A percentile compares a stretch with the other conserved stretches of the same genome.
These are phyloP conservation scores for Apostasia shenzhenica DNA, from an alignment of 106 monocot genomes.

Conservation along the genomic window DNA sequence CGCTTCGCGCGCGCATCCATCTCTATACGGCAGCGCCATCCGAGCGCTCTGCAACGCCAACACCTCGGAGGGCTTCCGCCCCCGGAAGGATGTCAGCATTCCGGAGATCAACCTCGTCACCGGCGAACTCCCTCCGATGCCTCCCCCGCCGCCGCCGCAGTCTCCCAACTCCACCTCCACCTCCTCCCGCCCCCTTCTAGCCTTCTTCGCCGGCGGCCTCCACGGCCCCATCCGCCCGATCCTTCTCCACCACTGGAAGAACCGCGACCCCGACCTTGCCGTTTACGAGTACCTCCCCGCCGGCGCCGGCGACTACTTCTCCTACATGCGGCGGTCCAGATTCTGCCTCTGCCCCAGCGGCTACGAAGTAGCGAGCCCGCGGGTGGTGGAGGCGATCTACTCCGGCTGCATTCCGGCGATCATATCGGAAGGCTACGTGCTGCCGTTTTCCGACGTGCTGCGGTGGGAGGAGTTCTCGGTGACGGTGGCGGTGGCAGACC, in stretches of 20 bases:
- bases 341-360: conserved; percentile 85
- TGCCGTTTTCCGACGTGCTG: conserved; percentile 63
- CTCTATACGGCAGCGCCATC: conserved; percentile 38
- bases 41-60: conserved; percentile 68
- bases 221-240: conserved; percentile 56
- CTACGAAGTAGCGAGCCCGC: conserved; percentile 72
- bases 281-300: conserved; percentile 37
- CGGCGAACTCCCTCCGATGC: conserved; percentile 31
- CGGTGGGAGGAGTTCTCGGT: conserved; percentile 63
- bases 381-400: conserved; percentile 63
- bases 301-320: conserved; percentile 35
- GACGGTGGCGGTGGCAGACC: conserved; percentile 23
- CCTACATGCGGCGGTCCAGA: conserved; percentile 31
- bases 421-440: conserved; percentile 40
- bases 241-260: conserved; percentile 45
- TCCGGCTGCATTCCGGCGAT: conserved; percentile 61
- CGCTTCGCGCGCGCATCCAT: conserved; percentile 17
- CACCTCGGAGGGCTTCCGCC: conserved; percentile 53
- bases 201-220: conserved; percentile 59
- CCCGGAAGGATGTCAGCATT: conserved; percentile 51
- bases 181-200: conserved; percentile 31
- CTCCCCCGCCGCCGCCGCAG: conserved; percentile 1
- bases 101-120: conserved; percentile 56
- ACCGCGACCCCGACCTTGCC: conserved; percentile 24
- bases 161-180: not conserved